These are phyloP conservation scores for Logfia minima DNA, from an alignment of 129 eudicot genomes.

Conservation along the genomic window DNA sequence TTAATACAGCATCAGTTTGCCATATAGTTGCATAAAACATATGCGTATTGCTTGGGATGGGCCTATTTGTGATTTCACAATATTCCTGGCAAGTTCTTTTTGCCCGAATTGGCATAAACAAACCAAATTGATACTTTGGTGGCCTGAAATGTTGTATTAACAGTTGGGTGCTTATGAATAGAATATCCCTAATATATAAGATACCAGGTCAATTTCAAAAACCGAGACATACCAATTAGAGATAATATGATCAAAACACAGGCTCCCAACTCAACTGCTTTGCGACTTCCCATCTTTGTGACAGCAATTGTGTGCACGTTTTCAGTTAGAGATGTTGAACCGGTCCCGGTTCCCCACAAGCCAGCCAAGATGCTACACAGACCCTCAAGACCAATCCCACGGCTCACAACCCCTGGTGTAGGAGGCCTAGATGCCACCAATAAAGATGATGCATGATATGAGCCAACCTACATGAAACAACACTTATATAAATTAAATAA, in stretches of 20 bases:
- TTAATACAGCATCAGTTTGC: too few relatives aligned
- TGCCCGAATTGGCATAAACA: too few relatives aligned
- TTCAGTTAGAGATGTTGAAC: constrained; percentile 88
- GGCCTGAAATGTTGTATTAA: not conserved
- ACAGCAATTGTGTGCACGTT: constrained; percentile 98
- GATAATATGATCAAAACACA: constrained; percentile 68
- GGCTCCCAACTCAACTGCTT: constrained; percentile 92
- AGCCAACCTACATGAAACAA: constrained; percentile 61
- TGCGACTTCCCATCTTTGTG: constrained; percentile 95
- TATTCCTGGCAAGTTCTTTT: too few relatives aligned
- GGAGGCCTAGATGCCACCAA: constrained; percentile 98
- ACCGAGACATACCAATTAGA: constrained; percentile 54
- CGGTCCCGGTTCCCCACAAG: constrained; percentile 95
- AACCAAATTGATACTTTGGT: not conserved
- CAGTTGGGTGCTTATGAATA: not conserved
- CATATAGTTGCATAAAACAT: too few relatives aligned
- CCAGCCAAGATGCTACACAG: constrained; percentile 81
- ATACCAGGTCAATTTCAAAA: not conserved
- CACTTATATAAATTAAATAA: not conserved
- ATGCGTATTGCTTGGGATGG: too few relatives aligned
- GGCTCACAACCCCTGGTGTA: constrained; percentile 87
- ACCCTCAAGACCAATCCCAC: constrained; percentile 96
- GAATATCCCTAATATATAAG: not conserved
- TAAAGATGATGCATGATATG: constrained; percentile 91
- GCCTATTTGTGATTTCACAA: too few relatives aligned